Conservation (phyloP, 306 rosid genomes). For the Ormosia semicastrata region DNA sequence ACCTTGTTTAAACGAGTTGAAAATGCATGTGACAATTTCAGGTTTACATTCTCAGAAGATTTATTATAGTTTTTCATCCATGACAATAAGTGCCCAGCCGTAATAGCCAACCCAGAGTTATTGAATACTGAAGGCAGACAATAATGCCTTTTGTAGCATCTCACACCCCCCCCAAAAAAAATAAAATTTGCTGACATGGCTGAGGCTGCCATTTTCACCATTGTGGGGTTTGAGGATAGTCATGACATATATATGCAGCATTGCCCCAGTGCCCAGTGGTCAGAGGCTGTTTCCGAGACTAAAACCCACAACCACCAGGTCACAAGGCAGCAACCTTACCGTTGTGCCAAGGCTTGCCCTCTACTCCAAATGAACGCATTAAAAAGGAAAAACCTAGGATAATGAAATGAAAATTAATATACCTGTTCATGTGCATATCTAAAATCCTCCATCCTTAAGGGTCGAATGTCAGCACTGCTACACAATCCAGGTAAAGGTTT, state of each 20-base stretch:
- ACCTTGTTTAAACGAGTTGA: not conserved
- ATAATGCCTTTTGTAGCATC: too few relatives aligned
- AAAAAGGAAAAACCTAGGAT: not conserved
- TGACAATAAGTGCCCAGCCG: not conserved
- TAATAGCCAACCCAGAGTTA: not conserved
- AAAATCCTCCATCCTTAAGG: slow-evolving; percentile 84
- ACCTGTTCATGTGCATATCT: slow-evolving; percentile 96
- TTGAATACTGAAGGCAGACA: not conserved
- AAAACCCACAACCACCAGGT: not conserved
- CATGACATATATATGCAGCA: not conserved
- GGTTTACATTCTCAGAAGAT: too few relatives aligned
- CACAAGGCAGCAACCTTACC: not conserved
- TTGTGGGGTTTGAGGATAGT: not conserved
- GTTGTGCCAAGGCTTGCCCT: not conserved
- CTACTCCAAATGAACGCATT: not conserved
- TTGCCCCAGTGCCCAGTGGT: not conserved
- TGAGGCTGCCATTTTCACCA: not conserved
- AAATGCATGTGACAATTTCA: not conserved
- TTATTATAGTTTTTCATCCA: not conserved
- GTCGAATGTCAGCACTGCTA: slow-evolving; percentile 70
- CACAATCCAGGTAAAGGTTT: slow-evolving; percentile 72
- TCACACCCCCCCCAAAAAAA: too few relatives aligned
- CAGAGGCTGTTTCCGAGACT: not conserved
- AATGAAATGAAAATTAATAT: not conserved
- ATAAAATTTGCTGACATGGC: too few relatives aligned